phyloP scores from a whole-genome alignment of 441 rosid genomes.

The Populus hybrid region DNA sequence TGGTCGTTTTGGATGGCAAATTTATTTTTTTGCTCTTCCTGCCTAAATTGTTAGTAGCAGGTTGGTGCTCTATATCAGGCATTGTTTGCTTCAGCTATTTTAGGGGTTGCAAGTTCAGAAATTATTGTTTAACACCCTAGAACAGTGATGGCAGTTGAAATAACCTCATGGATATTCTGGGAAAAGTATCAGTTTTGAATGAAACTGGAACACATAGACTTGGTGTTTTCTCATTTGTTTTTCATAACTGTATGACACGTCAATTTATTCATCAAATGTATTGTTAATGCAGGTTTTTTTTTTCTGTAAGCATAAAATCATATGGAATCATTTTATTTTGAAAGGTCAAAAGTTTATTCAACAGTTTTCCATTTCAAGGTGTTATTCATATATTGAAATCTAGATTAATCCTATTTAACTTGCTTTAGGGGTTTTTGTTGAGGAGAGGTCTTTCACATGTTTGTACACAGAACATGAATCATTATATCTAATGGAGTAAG shows the following conservation, averaged over 20 bases:
- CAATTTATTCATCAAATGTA: background rate
- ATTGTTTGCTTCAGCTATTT: background rate
- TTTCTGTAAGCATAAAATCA: background rate
- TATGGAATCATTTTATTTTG: background rate
- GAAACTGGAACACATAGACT: background rate
- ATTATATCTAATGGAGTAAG: conserved; percentile 84
- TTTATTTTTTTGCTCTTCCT: background rate
- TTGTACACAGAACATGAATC: conserved; percentile 62
- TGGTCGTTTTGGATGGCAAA: background rate
- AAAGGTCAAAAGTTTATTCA: background rate
- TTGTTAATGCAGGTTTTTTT: background rate
- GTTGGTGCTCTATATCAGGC: background rate
- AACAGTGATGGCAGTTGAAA: background rate
- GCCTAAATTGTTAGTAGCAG: background rate
- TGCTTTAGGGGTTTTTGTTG: conserved; percentile 72
- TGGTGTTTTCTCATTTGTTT: conserved; percentile 8
- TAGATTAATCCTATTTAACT: conserved; percentile 14
- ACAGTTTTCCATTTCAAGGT: no score
- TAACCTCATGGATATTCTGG: background rate
- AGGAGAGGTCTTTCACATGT: conserved; percentile 77
- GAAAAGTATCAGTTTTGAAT: background rate
- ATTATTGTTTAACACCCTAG: background rate
- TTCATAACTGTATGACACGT: background rate
- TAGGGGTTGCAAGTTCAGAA: background rate
- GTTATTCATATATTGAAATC: background rate